phyloP scores from a whole-genome alignment of 2,329 filamentous ascomycete species.

The Colletotrichum agaves region DNA sequence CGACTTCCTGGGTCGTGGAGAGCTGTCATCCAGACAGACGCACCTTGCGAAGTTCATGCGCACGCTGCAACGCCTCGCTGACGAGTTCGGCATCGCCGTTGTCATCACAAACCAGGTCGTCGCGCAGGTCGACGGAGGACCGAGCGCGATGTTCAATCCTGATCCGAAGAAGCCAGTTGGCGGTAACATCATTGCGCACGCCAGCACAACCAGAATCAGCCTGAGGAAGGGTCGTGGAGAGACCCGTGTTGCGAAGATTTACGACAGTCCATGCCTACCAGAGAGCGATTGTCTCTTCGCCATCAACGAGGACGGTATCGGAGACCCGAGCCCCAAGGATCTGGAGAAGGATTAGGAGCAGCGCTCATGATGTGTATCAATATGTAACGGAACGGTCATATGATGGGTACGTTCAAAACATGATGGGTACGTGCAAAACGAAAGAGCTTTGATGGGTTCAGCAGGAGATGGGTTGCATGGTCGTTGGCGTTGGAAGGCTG shows the following conservation, averaged over 20 bases:
- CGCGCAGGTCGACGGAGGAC: slow-evolving; percentile 95
- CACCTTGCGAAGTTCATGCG: slow-evolving; percentile 91
- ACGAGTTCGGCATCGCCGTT: slow-evolving; percentile 94
- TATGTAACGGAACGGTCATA: background rate
- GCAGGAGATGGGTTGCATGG: slow-evolving; percentile 40
- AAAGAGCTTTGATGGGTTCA: slow-evolving; percentile 11
- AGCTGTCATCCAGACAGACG: slow-evolving; percentile 92
- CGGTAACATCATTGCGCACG: slow-evolving; percentile 98
- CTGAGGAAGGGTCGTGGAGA: slow-evolving; percentile 95
- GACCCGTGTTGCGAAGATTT: slow-evolving; percentile 98
- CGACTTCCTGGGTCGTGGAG: slow-evolving; percentile 95
- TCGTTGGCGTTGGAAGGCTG: slow-evolving; percentile 45
- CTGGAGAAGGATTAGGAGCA: slow-evolving; percentile 77
- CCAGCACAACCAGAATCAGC: slow-evolving; percentile 92
- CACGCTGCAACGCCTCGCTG: slow-evolving; percentile 79
- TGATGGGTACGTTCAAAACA: slow-evolving; percentile 19
- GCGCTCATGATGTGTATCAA: background rate
- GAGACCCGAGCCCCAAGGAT: slow-evolving; percentile 95
- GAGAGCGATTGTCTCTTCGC: slow-evolving; percentile 98
- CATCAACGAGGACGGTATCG: slow-evolving; percentile 96
- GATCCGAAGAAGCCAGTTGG: slow-evolving; percentile 99
- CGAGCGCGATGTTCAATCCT: slow-evolving; percentile 98
- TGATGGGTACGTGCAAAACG: slow-evolving; percentile 23
- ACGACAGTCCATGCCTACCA: slow-evolving; percentile 95
- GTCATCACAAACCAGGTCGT: slow-evolving; percentile 99